Evolutionary conservation across 768 basidiomycete genomes (phyloP).

Genomic region (Agaricus blazei): DNA sequence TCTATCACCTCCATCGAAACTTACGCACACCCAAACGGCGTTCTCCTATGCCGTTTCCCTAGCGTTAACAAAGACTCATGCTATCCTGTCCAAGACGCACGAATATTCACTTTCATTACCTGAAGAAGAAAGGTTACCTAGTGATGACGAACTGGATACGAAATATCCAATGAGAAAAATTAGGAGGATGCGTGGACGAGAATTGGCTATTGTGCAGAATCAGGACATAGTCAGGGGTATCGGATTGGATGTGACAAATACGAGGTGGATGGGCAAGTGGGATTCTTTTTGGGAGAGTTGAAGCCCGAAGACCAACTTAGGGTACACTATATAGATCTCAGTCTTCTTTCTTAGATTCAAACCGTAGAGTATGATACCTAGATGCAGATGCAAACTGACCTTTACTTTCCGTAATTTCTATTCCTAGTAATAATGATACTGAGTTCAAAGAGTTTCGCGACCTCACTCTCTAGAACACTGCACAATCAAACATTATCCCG

Average conservation of each 20-base stretch:
- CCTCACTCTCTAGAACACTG: no score
- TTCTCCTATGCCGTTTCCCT: slow-evolving; percentile 60
- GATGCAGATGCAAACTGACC: no score
- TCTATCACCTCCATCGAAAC: slow-evolving; percentile 10
- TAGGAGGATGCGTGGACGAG: slow-evolving; percentile 77
- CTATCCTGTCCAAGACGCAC: slow-evolving; percentile 63
- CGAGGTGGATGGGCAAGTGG: slow-evolving; percentile 37
- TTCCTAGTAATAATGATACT: no score
- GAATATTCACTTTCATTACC: slow-evolving; percentile 51
- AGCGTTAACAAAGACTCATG: slow-evolving; percentile 71
- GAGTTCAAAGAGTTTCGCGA: no score
- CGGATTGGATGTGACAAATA: slow-evolving; percentile 22
- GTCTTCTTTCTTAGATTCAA: no score
- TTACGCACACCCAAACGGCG: slow-evolving; percentile 19
- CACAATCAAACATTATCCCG: no score
- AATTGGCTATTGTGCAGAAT: slow-evolving; percentile 79
- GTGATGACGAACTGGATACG: slow-evolving; percentile 76
- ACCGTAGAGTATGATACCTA: no score
- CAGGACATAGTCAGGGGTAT: slow-evolving; percentile 59
- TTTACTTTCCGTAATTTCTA: no score
- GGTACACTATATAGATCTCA: not conserved
- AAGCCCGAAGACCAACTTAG: not conserved
- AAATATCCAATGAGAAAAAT: slow-evolving; percentile 59
- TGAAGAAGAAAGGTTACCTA: slow-evolving; percentile 49
- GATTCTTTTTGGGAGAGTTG: slow-evolving; percentile 35